phyloP scores from a whole-genome alignment of 164 flowering plant genomes.

The Chloranthus sessilifolius region DNA sequence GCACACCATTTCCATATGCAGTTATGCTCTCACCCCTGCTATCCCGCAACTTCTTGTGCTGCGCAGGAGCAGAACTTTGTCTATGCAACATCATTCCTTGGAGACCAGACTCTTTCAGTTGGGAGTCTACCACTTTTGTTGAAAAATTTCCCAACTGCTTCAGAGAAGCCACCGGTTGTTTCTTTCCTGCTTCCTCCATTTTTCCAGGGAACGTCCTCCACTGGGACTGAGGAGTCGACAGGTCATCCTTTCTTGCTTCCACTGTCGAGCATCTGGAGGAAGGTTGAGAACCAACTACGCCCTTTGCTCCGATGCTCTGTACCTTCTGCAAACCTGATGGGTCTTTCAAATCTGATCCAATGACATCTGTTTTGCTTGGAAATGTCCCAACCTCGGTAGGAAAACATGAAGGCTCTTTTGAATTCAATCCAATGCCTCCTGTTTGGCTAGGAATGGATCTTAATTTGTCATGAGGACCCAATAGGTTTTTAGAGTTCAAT shows the following conservation, averaged over 20 bases:
- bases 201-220: constrained; percentile 17
- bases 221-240: constrained; percentile 10
- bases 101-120: constrained; percentile 8
- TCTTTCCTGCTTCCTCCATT: constrained; percentile 12
- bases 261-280: too few species aligned
- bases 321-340: too few species aligned
- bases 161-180: constrained; percentile 1
- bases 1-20: constrained; percentile 23
- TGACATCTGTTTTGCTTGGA: too few species aligned
- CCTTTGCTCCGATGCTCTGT: too few species aligned
- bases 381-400: too few species aligned
- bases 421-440: too few species aligned
- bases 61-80: constrained; percentile 41
- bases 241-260: constrained; percentile 14
- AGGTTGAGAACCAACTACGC: too few species aligned
- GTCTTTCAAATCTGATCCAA: too few species aligned
- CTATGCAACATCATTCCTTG: constrained; percentile 43
- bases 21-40: constrained; percentile 27
- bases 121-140: constrained; percentile 31
- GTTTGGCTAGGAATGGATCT: too few species aligned
- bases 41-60: constrained; percentile 29
- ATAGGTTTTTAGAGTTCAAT: too few species aligned
- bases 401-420: too few species aligned
- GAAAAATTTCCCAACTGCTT: constrained; percentile 9
- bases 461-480: too few species aligned